A percentile compares a stretch with the other conserved stretches of the same genome.
Evolutionary conservation across 257 asterid genomes (phyloP).

Genomic region (Capsicum pubescens): DNA sequence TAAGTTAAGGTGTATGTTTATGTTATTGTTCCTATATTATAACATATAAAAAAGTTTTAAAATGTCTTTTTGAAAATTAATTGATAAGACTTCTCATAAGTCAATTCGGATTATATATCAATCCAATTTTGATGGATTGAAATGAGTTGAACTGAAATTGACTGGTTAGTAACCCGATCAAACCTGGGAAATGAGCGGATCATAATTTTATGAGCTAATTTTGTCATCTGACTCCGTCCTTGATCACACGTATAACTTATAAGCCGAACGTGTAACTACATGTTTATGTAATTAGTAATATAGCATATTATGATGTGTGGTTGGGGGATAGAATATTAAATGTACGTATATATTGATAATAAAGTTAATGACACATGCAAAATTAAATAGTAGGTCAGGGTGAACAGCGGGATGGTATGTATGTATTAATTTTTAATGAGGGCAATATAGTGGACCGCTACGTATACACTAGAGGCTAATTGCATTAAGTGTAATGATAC

Average conservation of each 20-base stretch:
- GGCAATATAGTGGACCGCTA: background rate
- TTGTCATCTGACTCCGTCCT: background rate
- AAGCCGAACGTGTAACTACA: background rate
- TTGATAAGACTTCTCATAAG: no score
- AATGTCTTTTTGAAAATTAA: no score
- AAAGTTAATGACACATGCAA: slow-evolving; percentile 9
- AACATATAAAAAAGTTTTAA: no score
- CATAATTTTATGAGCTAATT: no score
- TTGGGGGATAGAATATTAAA: background rate
- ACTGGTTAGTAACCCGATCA: no score
- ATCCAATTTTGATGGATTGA: no score
- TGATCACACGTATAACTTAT: background rate
- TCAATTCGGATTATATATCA: no score
- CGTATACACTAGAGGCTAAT: background rate
- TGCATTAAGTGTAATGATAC: background rate
- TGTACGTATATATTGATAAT: background rate
- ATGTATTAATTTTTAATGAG: slow-evolving; percentile 1
- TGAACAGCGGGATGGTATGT: background rate
- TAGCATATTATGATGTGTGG: background rate
- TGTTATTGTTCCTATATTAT: no score
- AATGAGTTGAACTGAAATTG: no score
- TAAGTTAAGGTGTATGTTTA: no score
- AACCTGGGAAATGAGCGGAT: no score
- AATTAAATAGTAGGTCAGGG: background rate
- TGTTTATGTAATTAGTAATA: background rate